A percentile compares a stretch with the other conserved stretches of the same genome.
Evolutionary conservation across 176 grass and related monocot genomes (phyloP).

Genomic region (Poa pratensis): DNA sequence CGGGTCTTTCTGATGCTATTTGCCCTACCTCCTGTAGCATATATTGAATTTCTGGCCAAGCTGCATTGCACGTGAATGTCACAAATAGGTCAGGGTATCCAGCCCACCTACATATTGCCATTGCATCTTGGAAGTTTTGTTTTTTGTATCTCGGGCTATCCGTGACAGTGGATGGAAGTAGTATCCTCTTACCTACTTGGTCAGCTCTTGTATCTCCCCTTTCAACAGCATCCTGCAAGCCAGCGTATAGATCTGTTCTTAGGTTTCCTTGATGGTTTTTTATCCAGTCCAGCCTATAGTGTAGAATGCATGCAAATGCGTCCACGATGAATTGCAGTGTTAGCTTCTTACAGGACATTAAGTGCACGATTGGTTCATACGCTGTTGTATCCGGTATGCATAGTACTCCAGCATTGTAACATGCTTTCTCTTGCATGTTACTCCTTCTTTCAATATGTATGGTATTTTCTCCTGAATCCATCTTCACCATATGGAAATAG

Average conservation of each 20-base stretch:
- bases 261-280: conserved; percentile 19
- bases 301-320: conserved; percentile 13
- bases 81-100: conserved; percentile 6
- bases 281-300: neutral
- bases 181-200: conserved; percentile 19
- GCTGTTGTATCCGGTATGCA: neutral
- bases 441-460: neutral
- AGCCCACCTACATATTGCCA: conserved; percentile 13
- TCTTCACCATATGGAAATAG: conserved; percentile 46
- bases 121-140: conserved; percentile 55
- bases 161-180: conserved; percentile 30
- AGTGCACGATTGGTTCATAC: neutral
- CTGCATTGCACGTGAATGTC: neutral
- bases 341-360: neutral
- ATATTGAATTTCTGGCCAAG: neutral
- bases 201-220: conserved; percentile 20
- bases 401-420: neutral
- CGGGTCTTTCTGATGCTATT: too few relatives aligned
- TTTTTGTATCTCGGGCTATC: conserved; percentile 33
- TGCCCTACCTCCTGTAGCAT: too few relatives aligned
- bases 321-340: conserved; percentile 35
- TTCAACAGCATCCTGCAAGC: neutral
- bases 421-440: neutral
- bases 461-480: neutral
- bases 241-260: conserved; percentile 1